Base-by-base conservation (phyloP, 1,284 basidiomycete species). In the Ganoderma resinaceum region DNA sequence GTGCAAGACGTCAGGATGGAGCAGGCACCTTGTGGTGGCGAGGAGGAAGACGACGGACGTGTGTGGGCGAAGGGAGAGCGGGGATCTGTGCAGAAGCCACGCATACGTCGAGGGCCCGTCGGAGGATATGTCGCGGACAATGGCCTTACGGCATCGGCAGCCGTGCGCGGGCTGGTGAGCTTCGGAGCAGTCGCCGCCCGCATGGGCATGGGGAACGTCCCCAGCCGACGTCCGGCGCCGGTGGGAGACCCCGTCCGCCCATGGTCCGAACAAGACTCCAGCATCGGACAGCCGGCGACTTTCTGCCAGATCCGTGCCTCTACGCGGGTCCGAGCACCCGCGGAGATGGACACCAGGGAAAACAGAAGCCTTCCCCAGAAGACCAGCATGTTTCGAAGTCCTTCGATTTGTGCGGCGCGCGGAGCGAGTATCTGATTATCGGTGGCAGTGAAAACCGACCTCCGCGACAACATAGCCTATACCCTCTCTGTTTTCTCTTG, bases 321-420 rank as follows among this genome's bases (percentile, higher is more conserved):
- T 62, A 40, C 7, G 38, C 46, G 46, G 37, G 40, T 46, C 66
- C 66, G 66, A 33, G 23, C n/a, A 37, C 46, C 66, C 66, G 61
- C 66, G 66, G 66, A 60, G 43, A 52, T 65, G 43, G 33, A n/a
- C 11, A 14, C 12, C 23, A 33, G 55, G 40, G 55, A 59, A 61
- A 65, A 35, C 23, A 46, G 43, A 60, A 37, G 37, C 14, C 37
- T 40, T 23, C 58, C 18, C 23, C n/a, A n/a, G 37, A 60, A 37
- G 23, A 23, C 3, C 35, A 8, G 14, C 42, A 40, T 60, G 58
- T 23, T 37, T 53, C 46, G 62, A 63, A 38, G 62, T 14, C 12
- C 46, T 63, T 63, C 62, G 62, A 52, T 23, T 31, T 31, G 23
- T 29, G 35, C 46, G n/a, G 33, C 33, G 33, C 20, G 23, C 33